Conservation (phyloP, 495 filamentous ascomycete genomes). For the Gamarada debralockiae region DNA sequence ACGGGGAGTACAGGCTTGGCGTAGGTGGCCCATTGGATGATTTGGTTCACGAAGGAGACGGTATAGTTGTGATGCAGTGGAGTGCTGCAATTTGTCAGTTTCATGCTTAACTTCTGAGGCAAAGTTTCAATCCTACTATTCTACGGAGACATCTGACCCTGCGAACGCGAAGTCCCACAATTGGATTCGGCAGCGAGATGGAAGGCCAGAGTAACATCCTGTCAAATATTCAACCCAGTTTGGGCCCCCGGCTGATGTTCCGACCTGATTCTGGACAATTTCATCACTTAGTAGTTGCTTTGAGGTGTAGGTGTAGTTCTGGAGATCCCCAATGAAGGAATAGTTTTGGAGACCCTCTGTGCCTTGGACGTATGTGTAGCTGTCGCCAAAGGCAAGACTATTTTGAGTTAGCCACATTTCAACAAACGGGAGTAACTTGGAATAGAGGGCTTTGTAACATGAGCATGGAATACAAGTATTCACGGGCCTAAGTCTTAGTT, state of each 20-base stretch:
- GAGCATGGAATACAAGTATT: neutral
- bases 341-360: conserved; percentile 42
- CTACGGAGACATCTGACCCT: conserved; percentile 43
- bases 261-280: conserved; percentile 47
- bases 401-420: neutral
- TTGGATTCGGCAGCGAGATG: conserved; percentile 35
- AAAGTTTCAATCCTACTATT: conserved; percentile 16
- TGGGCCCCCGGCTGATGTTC: conserved; percentile 52
- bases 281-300: conserved; percentile 37
- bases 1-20: conserved; percentile 47
- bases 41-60: conserved; percentile 13
- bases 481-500: neutral
- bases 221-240: conserved; percentile 71
- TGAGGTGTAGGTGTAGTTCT: conserved; percentile 35
- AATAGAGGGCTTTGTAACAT: neutral
- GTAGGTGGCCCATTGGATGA: conserved; percentile 48
- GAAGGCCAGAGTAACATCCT: conserved; percentile 39
- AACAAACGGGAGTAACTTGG: neutral
- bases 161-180: conserved; percentile 56
- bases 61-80: conserved; percentile 40
- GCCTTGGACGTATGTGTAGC: conserved; percentile 52
- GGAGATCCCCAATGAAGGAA: conserved; percentile 44
- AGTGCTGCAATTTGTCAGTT: conserved; percentile 49
- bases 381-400: conserved; percentile 50
- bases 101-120: neutral